phyloP scores from a whole-genome alignment of 495 filamentous ascomycete genomes.

The Penicillium paxilli region DNA sequence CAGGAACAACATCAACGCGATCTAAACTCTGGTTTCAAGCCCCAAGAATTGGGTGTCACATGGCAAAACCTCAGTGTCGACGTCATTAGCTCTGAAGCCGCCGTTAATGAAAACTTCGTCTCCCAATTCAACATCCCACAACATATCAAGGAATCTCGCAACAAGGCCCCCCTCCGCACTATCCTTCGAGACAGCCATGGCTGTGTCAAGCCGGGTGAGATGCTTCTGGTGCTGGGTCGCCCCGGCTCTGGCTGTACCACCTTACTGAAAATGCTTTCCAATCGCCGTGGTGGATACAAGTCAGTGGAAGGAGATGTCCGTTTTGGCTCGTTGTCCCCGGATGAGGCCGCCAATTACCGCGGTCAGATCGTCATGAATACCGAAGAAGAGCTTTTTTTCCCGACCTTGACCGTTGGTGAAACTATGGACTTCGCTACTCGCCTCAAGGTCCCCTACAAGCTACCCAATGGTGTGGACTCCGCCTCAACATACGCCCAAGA shows the following conservation, averaged over 20 bases:
- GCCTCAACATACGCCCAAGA: constrained; percentile 48
- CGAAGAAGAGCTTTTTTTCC: constrained; percentile 74
- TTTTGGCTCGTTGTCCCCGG: constrained; percentile 56
- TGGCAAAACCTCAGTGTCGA: constrained; percentile 52
- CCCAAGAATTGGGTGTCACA: constrained; percentile 54
- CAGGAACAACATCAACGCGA: constrained; percentile 44
- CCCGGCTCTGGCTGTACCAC: constrained; percentile 49
- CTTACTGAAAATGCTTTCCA: constrained; percentile 63
- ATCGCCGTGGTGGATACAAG: constrained; percentile 60
- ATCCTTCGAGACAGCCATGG: constrained; percentile 45
- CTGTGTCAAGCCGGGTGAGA: constrained; percentile 55
- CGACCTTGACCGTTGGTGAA: constrained; percentile 66
- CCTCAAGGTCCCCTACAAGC: constrained; percentile 36
- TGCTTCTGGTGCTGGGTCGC: constrained; percentile 47
- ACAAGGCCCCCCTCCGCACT: constrained; percentile 34
- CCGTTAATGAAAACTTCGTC: constrained; percentile 49
- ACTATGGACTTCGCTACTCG: constrained; percentile 68
- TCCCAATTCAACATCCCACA: constrained; percentile 59
- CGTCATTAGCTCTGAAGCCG: constrained; percentile 43
- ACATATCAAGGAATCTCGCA: constrained; percentile 37
- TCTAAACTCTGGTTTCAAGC: constrained; percentile 44
- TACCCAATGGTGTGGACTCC: constrained; percentile 39
- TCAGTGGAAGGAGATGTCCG: constrained; percentile 54
- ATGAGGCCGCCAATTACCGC: constrained; percentile 59
- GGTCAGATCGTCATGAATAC: constrained; percentile 71